A percentile compares a stretch with the other conserved stretches of the same genome.
phyloP scores from a whole-genome alignment of 257 asterid species.

The Buddleja alternifolia region DNA sequence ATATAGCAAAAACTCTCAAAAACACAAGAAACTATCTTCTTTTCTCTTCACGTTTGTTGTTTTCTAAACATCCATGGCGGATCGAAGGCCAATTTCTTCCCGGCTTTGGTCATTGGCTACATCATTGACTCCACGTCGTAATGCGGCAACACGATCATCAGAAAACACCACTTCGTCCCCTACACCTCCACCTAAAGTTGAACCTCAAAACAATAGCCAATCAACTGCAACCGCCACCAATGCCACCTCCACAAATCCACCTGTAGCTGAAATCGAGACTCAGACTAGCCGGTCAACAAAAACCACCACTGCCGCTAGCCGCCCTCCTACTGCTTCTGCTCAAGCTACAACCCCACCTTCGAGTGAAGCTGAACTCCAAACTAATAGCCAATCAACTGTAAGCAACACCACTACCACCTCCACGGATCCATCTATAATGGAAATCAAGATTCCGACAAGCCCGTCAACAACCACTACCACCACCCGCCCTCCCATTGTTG shows the following conservation, averaged over 20 bases:
- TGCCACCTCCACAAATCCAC: too few relatives aligned
- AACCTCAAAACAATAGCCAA: slow-evolving; percentile 21
- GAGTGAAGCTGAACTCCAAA: slow-evolving; percentile 19
- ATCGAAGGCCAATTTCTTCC: slow-evolving; percentile 49
- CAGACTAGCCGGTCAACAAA: too few relatives aligned
- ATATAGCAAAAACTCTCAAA: slow-evolving; percentile 21
- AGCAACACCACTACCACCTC: not conserved
- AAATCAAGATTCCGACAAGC: too few relatives aligned
- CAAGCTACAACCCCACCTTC: slow-evolving; percentile 25
- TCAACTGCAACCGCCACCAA: not conserved
- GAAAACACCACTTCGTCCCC: slow-evolving; percentile 22
- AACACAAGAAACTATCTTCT: slow-evolving; percentile 9
- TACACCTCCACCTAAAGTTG: slow-evolving; percentile 19
- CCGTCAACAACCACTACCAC: too few relatives aligned
- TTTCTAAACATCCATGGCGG: slow-evolving; percentile 47
- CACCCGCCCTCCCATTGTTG: too few relatives aligned
- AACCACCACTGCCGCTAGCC: too few relatives aligned
- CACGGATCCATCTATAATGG: too few relatives aligned
- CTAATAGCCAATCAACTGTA: slow-evolving; percentile 1
- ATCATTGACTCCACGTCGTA: slow-evolving; percentile 38
- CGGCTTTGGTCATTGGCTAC: slow-evolving; percentile 49
- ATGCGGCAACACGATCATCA: slow-evolving; percentile 17
- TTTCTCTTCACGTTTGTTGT: not conserved
- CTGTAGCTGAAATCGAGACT: too few relatives aligned
- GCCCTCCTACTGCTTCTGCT: too few relatives aligned